Conservation (phyloP, 2,329 filamentous ascomycete genomes). For the Cryphonectria naterciae region DNA sequence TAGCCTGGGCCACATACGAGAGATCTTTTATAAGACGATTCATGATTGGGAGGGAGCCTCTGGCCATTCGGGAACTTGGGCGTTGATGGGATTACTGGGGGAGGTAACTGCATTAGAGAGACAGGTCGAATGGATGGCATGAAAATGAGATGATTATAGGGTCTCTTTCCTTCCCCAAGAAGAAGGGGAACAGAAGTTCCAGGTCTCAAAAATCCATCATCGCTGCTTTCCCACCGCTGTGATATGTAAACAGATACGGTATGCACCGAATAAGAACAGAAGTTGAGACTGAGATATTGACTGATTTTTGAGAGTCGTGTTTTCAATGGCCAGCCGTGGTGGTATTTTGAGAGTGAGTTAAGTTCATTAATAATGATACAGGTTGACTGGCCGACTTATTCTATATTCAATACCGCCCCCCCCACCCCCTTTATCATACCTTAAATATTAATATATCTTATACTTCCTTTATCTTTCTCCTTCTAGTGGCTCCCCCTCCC, state of each 20-base stretch:
- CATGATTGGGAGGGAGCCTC: not conserved
- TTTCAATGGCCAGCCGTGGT: not conserved
- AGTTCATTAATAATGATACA: not conserved
- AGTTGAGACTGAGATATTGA: not conserved
- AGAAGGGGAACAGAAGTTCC: not conserved
- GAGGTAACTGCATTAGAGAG: slow-evolving; percentile 1
- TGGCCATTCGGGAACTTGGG: not conserved
- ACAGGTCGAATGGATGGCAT: not conserved
- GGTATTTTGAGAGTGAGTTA: not conserved
- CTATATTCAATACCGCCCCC: not conserved
- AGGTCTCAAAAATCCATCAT: not conserved
- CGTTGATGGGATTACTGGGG: slow-evolving; percentile 10
- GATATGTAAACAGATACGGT: not conserved
- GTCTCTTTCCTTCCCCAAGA: too few relatives aligned
- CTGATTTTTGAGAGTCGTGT: not conserved
- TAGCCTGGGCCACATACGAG: not conserved
- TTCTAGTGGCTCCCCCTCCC: too few relatives aligned
- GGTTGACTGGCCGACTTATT: not conserved
- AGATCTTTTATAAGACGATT: not conserved
- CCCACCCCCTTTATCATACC: not conserved
- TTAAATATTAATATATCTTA: too few relatives aligned
- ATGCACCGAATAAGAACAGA: not conserved
- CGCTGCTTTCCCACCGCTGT: not conserved
- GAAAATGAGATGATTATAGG: not conserved
- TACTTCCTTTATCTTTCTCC: too few relatives aligned